A percentile compares a stretch with the other conserved stretches of the same genome.
phyloP scores from a whole-genome alignment of 176 grass and related monocot species.

The Carex cristatella region DNA sequence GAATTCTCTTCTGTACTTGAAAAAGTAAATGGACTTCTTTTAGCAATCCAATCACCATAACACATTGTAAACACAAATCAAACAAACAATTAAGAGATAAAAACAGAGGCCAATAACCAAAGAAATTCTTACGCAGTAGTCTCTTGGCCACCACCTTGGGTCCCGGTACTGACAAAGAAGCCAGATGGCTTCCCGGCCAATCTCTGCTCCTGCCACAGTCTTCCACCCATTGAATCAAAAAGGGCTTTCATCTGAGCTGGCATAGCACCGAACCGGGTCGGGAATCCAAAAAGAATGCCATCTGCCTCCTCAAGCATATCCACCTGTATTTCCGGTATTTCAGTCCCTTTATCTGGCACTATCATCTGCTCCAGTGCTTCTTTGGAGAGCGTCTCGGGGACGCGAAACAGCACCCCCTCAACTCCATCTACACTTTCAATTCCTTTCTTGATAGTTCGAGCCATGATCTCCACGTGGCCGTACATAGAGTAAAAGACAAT shows the following conservation, averaged over 20 bases:
- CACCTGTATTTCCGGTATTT: slow-evolving; percentile 27
- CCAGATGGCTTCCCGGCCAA: slow-evolving; percentile 41
- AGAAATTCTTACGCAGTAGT: slow-evolving; percentile 43
- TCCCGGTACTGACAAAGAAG: slow-evolving; percentile 47
- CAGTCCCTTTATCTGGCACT: neutral
- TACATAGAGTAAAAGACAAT: slow-evolving; percentile 58
- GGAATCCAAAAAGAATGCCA: slow-evolving; percentile 39
- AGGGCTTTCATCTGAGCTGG: slow-evolving; percentile 50
- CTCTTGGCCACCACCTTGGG: slow-evolving; percentile 49
- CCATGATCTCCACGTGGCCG: slow-evolving; percentile 33
- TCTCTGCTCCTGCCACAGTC: slow-evolving; percentile 35
- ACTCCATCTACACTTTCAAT: slow-evolving; percentile 28
- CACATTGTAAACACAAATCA: neutral
- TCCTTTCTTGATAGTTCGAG: slow-evolving; percentile 31
- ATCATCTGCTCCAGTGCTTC: slow-evolving; percentile 36
- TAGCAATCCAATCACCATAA: neutral
- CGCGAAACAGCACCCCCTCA: slow-evolving; percentile 28
- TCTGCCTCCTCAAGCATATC: slow-evolving; percentile 31
- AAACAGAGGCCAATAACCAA: neutral
- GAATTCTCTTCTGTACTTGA: neutral
- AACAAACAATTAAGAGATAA: neutral
- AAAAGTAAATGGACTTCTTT: neutral
- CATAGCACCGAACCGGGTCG: slow-evolving; percentile 39
- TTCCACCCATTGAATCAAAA: slow-evolving; percentile 40
- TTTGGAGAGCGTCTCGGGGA: slow-evolving; percentile 37